Evolutionary conservation across 1,284 basidiomycete genomes (phyloP).

Genomic region (Ceratobasidium sp.): DNA sequence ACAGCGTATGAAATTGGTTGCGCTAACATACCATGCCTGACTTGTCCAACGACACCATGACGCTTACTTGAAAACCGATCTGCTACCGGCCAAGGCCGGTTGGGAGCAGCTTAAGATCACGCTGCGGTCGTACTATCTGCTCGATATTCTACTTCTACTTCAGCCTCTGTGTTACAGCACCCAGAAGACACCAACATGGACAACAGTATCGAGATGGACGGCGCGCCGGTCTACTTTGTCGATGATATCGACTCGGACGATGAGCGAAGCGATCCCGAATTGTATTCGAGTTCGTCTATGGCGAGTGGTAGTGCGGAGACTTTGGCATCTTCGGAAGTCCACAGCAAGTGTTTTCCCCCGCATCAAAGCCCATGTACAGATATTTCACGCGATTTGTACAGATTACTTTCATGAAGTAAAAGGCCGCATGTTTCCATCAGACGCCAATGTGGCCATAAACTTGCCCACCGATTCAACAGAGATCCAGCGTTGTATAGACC

Average conservation of each 20-base stretch:
- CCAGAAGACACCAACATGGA: too few species aligned
- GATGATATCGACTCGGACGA: neutral
- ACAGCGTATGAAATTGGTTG: too few species aligned
- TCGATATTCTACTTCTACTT: too few species aligned
- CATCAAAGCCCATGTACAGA: neutral
- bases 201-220: neutral
- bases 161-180: too few species aligned
- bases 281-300: neutral
- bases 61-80: too few species aligned
- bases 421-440: neutral
- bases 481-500: neutral
- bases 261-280: neutral
- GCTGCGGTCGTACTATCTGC: too few species aligned
- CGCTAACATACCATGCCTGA: too few species aligned
- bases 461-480: neutral
- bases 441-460: neutral
- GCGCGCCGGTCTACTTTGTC: neutral
- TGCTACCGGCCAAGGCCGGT: too few species aligned
- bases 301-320: slow-evolving; percentile 2
- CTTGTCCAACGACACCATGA: too few species aligned
- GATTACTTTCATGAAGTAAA: neutral
- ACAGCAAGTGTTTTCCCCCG: neutral
- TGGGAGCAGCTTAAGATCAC: too few species aligned
- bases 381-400: neutral
- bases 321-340: neutral